Base-by-base conservation (phyloP, 2,329 filamentous ascomycete genomes). In the Chalara sp. region DNA sequence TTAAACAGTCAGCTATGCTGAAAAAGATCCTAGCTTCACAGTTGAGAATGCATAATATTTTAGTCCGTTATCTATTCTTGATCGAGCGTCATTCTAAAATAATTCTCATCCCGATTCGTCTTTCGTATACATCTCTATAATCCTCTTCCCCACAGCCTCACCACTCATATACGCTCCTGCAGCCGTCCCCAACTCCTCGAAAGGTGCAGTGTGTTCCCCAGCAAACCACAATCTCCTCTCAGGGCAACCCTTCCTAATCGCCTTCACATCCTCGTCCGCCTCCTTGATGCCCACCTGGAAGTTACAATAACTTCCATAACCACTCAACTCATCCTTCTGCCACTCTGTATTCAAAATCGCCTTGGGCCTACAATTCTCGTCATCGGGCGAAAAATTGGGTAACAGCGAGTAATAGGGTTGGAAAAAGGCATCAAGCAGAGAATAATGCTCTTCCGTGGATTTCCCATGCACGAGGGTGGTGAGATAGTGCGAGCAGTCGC, bases 121-220 rank as follows among this genome's bases (percentile, higher is more conserved):
- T 21, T 21, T 21, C 21, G 70, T 76, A 64, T 83, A 84, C 6
- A 68, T 72, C 61, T 76, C 72, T 1, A 73, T 70, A 52, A 90
- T 79, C 63, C 82, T 79, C 65, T 73, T 76, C 1, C 78, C 90
- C 33, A 90, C 87, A 21, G 77, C 79, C 70, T 95, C 89, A 1
- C 91, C 91, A 65, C 87, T 89, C 89, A 41, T 40, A 67, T 89
- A 96, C 8, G 92, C 92, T 1, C 92, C 92, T 1, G 89, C 95
- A 10, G 84, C 87, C 5, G 91, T 96, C 0, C 91, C 92, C 54
- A 96, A 67, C 7, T 87, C 90, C 30, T 95, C 83, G 71, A 96
- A 95, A 5, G 91, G 90, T 49, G 89, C 85, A 29, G 89, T 95
- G 69, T 88, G 84, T 65, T 89, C 84, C 0, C 84, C 85, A 0